Evolutionary conservation across 1,139 yeast genomes (phyloP).

Genomic region (Suhomyces yuchorum): DNA sequence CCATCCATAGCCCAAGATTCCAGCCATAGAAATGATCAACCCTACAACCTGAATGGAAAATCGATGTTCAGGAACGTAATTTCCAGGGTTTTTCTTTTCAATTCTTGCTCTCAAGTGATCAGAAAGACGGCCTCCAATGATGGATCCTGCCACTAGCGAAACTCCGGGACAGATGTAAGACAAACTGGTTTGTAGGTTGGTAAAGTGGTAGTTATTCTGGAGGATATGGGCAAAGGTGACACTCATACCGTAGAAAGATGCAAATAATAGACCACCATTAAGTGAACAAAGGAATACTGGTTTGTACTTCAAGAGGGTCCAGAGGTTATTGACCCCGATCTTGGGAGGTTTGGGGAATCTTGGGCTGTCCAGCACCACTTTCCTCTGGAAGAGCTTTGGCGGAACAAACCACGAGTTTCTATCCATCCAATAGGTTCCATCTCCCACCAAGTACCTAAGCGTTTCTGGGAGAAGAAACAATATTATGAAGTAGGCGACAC

Average conservation of each 20-base stretch:
- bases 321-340: constrained; percentile 42
- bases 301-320: constrained; percentile 37
- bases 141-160: constrained; percentile 52
- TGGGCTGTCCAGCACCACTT: constrained; percentile 24
- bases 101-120: constrained; percentile 38
- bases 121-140: constrained; percentile 53
- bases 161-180: constrained; percentile 59
- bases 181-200: constrained; percentile 40
- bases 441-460: constrained; percentile 55
- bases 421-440: constrained; percentile 36
- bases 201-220: constrained; percentile 38
- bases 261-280: constrained; percentile 54
- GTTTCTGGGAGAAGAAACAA: constrained; percentile 56
- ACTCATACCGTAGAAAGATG: constrained; percentile 56
- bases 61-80: constrained; percentile 49
- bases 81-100: constrained; percentile 25
- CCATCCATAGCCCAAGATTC: constrained; percentile 61
- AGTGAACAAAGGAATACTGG: constrained; percentile 54
- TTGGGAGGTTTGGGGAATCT: constrained; percentile 51
- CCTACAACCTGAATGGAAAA: constrained; percentile 51
- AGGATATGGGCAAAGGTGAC: constrained; percentile 52
- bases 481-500: constrained; percentile 39
- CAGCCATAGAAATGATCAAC: constrained; percentile 44
- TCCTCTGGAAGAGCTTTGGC: constrained; percentile 33
- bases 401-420: constrained; percentile 26